Base-by-base conservation (phyloP, 768 basidiomycete species). In the Tricholoma saponaceum region DNA sequence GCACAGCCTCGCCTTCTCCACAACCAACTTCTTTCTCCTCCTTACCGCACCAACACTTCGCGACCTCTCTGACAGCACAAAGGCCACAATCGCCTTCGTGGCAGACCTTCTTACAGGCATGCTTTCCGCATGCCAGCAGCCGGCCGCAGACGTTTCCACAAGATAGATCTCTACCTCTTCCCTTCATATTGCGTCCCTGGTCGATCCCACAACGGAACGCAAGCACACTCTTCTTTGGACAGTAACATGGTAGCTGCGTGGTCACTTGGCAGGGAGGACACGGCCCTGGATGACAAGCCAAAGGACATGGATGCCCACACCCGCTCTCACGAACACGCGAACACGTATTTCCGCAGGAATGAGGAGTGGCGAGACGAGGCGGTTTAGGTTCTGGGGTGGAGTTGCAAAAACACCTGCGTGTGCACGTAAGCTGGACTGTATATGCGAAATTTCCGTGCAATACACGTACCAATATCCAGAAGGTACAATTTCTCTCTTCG, bases 181-280 rank as follows among this genome's bases (percentile, higher is more conserved):
- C 72, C 64, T 44, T 77, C 70, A 4, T 54, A 14, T 25, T 52
- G 16, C 35, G 54, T 23, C 39, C 28, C 32, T 44, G 50, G 54
- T 72, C 73, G 1, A 69, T 60, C 7, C 84, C 83, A 69, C 89
- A 89, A 4, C 83, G 76, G 60, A 86, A 79, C 0, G 82, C 77
- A 49, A 89, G 74, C 1, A 74, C 70, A 32, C 82, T 78, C 58
- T 83, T 80, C 49, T 82, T 81, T n/a, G 77, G 77, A 61, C 95
- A 98, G 52, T 90, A 86, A 67, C 97, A 99, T 1, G 79, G 74
- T n/a, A 85, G 72, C 43, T 83, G 80, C 0, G 89, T 83, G 5
- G 89, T 90, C 10, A 96, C 81, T 60, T 85, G 83, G 67, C 97
- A 99, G 0, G 94, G 94, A 0, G 95, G 95, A 72, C 97, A 99